These are phyloP conservation scores for Mucuna pruriens DNA, from an alignment of 306 rosid genomes.

Conservation along the genomic window DNA sequence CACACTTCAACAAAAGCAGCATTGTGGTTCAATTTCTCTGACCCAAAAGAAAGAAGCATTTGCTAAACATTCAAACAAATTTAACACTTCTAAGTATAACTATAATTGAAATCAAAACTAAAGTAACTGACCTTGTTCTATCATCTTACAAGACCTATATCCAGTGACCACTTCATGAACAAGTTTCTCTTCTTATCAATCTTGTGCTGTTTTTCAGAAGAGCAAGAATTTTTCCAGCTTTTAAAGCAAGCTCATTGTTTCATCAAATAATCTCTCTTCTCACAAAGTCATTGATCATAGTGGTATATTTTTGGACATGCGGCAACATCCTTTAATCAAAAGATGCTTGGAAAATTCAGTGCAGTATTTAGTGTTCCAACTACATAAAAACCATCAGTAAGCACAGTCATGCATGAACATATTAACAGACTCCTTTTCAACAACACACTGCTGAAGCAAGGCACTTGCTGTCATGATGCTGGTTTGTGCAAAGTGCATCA, in stretches of 20 bases:
- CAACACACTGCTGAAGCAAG: not conserved
- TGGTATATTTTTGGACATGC: not conserved
- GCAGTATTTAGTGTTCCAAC: not conserved
- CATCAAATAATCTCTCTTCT: not conserved
- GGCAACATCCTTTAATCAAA: not conserved
- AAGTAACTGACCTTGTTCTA: constrained; percentile 24
- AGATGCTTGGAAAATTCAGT: not conserved
- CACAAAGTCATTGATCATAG: not conserved
- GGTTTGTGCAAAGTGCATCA: not conserved
- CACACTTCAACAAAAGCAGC: not conserved
- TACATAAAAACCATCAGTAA: not conserved
- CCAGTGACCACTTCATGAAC: not conserved
- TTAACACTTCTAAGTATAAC: not conserved
- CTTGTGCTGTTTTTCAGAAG: not conserved
- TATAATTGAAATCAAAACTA: constrained; percentile 1
- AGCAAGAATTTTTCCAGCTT: constrained; percentile 4
- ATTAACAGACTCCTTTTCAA: not conserved
- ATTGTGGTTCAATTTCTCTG: not conserved
- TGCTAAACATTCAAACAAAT: constrained; percentile 11
- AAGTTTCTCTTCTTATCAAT: not conserved
- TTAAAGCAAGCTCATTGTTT: constrained; percentile 8
- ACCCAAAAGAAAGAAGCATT: not conserved
- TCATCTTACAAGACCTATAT: not conserved
- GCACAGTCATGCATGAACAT: not conserved
- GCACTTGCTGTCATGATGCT: not conserved